Evolutionary conservation across 306 rosid genomes (phyloP), one percentile per base, ranked within the genome.

Genomic region (Sesbania bispinosa): DNA sequence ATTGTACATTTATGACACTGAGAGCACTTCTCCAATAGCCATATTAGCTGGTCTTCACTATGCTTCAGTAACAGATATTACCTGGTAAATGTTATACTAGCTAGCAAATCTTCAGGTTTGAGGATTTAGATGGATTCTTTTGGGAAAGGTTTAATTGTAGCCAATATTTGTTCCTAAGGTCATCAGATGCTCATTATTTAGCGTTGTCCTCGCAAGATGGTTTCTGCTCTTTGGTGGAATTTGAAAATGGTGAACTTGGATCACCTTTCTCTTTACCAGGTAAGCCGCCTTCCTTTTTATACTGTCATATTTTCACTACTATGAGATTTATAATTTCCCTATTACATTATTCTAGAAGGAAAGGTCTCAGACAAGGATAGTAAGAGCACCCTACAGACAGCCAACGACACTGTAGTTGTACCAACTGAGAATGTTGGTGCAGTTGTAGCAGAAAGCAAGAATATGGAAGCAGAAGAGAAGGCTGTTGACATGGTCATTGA

Each of bases 191-290:
- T 43, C 90, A 43, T 18, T 94, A 85, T 81, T 77, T 90, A 68
- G 99, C 95, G 46, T 41, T 88, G 77, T 89, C 99, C 16, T 94
- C 99, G 24, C 99, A 94, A 86, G 99, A 90, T 82, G 95, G 96
- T 62, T 94, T 83, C 85, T 86, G 99, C 79, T 89, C 97, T 26
- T 70, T 91, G 67, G 83, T 94, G 43, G 95, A 94, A 81, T 94
- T 94, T 61, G 97, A 89, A 76, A 78, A 77, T 57, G 82, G n/a
- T 7, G 99, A 94, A 83, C 88, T 89, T 47, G 99, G 99, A 61
- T 65, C 84, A 52, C 96, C 95, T 2, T 60, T 76, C 80, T 41
- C 63, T 39, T 32, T 60, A 65, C 20, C 86, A 84, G 88, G 98
- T 93, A 75, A 69, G 59, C 74, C 14, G 10, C 13, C 20, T 43